Conservation (phyloP, 1,139 yeast species). For the Pichia norvegensis region DNA sequence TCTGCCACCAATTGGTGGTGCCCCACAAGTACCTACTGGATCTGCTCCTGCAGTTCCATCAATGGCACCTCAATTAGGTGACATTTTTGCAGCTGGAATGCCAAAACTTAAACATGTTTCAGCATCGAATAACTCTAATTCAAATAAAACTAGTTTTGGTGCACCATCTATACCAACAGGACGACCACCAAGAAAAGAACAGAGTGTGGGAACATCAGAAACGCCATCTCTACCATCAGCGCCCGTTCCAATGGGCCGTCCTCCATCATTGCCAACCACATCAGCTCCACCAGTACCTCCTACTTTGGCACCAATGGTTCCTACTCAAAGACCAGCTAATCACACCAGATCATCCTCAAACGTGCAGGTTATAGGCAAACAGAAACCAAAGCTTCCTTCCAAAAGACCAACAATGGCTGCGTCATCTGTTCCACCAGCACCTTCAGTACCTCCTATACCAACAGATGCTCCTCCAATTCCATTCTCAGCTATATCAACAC, state of each 20-base stretch:
- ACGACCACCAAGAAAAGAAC: slow-evolving; percentile 9
- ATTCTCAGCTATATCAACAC: background rate
- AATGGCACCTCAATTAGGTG: slow-evolving; percentile 55
- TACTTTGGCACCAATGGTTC: background rate
- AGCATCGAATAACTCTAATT: slow-evolving; percentile 35
- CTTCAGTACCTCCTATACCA: slow-evolving; percentile 48
- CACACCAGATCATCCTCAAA: slow-evolving; percentile 7
- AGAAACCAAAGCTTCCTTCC: slow-evolving; percentile 29
- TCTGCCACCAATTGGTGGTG: slow-evolving; percentile 16
- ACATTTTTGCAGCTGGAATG: slow-evolving; percentile 78
- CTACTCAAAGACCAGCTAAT: background rate
- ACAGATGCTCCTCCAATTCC: slow-evolving; percentile 68
- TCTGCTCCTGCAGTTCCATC: slow-evolving; percentile 16
- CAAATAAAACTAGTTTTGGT: slow-evolving; percentile 10
- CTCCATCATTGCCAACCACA: background rate
- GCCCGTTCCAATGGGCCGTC: background rate
- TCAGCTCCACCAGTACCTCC: background rate
- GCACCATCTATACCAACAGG: slow-evolving; percentile 21
- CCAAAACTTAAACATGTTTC: slow-evolving; percentile 64
- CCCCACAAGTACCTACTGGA: slow-evolving; percentile 15
- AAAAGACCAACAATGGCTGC: slow-evolving; percentile 29
- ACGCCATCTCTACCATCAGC: slow-evolving; percentile 7
- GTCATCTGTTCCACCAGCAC: slow-evolving; percentile 17
- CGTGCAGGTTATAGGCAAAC: slow-evolving; percentile 9
- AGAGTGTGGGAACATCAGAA: background rate